Base-by-base conservation (phyloP, 352 stramenopile species). In the Pythium pyrilobum region DNA sequence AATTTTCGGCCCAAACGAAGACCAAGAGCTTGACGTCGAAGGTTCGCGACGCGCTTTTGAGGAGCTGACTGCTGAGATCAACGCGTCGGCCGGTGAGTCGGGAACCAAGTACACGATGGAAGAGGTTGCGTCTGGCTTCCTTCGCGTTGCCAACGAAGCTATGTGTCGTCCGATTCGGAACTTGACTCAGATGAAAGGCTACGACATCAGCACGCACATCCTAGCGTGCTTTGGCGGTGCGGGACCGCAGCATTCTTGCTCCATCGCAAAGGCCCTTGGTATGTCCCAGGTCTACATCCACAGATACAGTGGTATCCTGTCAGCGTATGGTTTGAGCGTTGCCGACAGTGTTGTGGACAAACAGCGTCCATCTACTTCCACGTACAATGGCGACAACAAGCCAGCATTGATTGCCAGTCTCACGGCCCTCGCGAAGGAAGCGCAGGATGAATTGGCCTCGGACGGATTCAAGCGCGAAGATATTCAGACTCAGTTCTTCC, bases 111-210 rank as follows among this genome's bases (percentile, higher is more conserved):
- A 97, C 56, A 85, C 84, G 11, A 69, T 93, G 59, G 91, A 96
- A 62, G 95, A 99, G 66, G 81, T 99, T 9, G 97, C 97, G 2
- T 98, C 91, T 46, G 97, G 97, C 7, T 99, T 99, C 59, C 69
- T 99, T 37, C 81, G 96, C 24, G 96, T 99, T 16, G 97, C 97
- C 20, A 99, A 99, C 69, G 97, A 99, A 69, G 95, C 97, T 3
- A 99, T 99, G 96, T 99, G 96, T 62, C 91, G 97, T n/a, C 97
- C 96, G 0, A 99, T 99, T 67, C 91, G 97, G 33, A 99, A 99
- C 66, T 71, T 99, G 37, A 99, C 97, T 23, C 85, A 95, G 72
- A 99, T 99, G 89, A 97, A 97, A 51, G 96, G 96, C 1, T 98
- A 97, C 75, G 96, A 99, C 64, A 96, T 98, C 41, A 98, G 86